Percentiles rank a stretch among this genome's conserved stretches.
These are phyloP conservation scores for Poronia punctata DNA, from an alignment of 495 filamentous ascomycete species.

Conservation along the genomic window DNA sequence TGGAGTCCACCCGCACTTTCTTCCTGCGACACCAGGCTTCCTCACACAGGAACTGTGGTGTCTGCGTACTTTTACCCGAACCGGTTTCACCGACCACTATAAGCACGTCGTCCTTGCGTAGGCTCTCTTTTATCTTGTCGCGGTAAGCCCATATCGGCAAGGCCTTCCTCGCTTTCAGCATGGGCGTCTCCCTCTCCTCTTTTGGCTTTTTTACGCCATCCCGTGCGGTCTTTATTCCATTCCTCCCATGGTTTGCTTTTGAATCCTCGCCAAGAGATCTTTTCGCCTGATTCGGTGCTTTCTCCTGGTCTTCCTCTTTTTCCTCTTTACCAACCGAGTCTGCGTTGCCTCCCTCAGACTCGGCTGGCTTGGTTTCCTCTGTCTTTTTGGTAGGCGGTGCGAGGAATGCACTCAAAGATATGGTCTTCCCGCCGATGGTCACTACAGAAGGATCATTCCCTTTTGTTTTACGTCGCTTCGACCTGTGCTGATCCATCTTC, in stretches of 20 bases:
- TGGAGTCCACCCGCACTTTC: conserved; percentile 39
- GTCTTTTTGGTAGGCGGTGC: conserved; percentile 21
- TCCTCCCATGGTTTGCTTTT: background rate
- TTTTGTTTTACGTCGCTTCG: conserved; percentile 25
- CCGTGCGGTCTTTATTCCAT: background rate
- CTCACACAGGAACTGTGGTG: conserved; percentile 79
- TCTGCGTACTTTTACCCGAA: conserved; percentile 93
- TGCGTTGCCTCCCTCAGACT: background rate
- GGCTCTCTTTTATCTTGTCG: conserved; percentile 56
- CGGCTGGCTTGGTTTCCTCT: conserved; percentile 10
- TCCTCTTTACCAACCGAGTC: background rate
- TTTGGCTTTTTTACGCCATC: background rate
- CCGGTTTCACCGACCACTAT: conserved; percentile 91
- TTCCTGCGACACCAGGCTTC: conserved; percentile 70
- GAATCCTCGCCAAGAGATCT: background rate
- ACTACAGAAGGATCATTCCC: conserved; percentile 21
- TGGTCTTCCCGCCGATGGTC: conserved; percentile 32
- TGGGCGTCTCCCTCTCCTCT: conserved; percentile 23
- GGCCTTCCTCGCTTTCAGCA: conserved; percentile 40
- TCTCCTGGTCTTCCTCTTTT: conserved; percentile 9
- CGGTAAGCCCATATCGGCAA: conserved; percentile 78
- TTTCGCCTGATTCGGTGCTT: background rate
- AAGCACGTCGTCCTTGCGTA: conserved; percentile 63
- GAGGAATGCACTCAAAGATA: conserved; percentile 36
- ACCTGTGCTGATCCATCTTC: conserved; percentile 19